Evolutionary conservation across 176 grass and related monocot genomes (phyloP), one percentile per base, ranked within the genome.

Genomic region (Dendrocalamus sinicus): DNA sequence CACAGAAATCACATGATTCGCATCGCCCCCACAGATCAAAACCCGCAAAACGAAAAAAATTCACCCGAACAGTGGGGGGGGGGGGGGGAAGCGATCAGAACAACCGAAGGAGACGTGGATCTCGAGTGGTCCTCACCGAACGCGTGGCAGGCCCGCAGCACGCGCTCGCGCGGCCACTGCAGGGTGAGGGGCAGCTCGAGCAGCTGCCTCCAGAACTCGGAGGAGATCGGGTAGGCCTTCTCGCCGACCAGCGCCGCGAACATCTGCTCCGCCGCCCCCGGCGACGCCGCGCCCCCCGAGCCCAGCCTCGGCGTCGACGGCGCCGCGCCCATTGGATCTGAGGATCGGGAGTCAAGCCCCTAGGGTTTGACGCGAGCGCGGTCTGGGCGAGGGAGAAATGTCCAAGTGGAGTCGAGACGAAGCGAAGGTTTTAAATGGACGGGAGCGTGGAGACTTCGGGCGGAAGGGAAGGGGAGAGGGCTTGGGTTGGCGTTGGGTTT

Each of bases 181-280:
- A 85, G 90, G 66, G 94, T 89, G 79, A 99, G 92, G 50, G 96
- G 96, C 78, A 99, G 88, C 89, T 96, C 88, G 40, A 99, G 93
- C 80, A 96, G 93, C 84, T 94, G 88, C 71, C 70, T 88, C 96
- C 96, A 99, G 92, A 99, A 96, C 86, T 96, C 96, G 50, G 93
- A 96, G 66, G 92, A 91, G 88, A 94, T 62, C 53, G 93, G 92
- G 88, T 94, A 94, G 24, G 96, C 73, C 84, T 46, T 86, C 32
- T 43, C 79, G 39, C 96, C 96, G 75, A 99, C 96, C 75, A 99
- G 93, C 50, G 90, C 88, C 2, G 90, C 84, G 81, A 99, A 93
- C 90, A 96, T 89, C 73, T 94, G 84, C 93, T 96, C 96, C 60
- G 92, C 91, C 0, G 84, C 77, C 78, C 85, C 86, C 47, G 87